phyloP scores from a whole-genome alignment of 176 grass and related monocot species.

The Zea mays region Zm-B73-REFERENCE-NAM-5.0 NC_050104.1:149095501-149096000 shows the following conservation, averaged over 20 bases:
- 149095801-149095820: not conserved
- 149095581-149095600: not conserved
- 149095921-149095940: too few relatives aligned
- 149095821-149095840: not conserved
- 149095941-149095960: too few relatives aligned
- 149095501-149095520: constrained; percentile 22
- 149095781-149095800: not conserved
- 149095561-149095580: not conserved
- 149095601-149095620: not conserved
- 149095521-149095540: not conserved
- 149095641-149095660: too few relatives aligned
- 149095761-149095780: not conserved
- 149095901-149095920: too few relatives aligned
- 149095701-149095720: not conserved
- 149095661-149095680: too few relatives aligned
- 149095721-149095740: not conserved
- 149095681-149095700: too few relatives aligned
- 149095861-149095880: not conserved
- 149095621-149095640: not conserved
- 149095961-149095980: not conserved
- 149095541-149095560: not conserved
- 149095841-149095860: not conserved
- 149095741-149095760: not conserved
- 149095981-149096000: not conserved
- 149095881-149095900: not conserved